phyloP scores from a whole-genome alignment of 2,329 filamentous ascomycete genomes.

The Thermothelomyces thermophilus region DNA sequence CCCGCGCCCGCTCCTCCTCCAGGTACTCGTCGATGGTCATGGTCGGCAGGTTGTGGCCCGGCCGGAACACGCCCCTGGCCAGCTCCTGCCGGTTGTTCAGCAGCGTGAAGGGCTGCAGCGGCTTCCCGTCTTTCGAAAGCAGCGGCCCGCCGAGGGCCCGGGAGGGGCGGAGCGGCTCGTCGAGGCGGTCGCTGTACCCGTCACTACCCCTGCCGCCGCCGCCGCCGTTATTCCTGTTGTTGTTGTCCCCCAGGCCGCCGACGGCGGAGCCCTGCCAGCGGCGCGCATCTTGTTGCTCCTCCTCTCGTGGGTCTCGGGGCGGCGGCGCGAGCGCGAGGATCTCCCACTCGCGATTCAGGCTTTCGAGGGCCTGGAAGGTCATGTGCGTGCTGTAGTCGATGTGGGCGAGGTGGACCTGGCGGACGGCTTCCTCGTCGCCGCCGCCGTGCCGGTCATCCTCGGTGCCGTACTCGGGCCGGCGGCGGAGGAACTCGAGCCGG shows the following conservation, averaged over 20 bases:
- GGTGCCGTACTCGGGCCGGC: constrained; percentile 47
- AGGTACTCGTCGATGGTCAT: constrained; percentile 98
- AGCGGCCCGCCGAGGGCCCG: constrained; percentile 57
- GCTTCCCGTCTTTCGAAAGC: constrained; percentile 71
- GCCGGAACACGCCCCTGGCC: constrained; percentile 74
- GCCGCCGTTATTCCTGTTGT: too few species aligned
- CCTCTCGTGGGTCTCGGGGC: constrained; percentile 13
- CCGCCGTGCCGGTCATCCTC: constrained; percentile 50
- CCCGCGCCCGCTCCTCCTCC: constrained; percentile 77
- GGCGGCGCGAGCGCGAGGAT: constrained; percentile 70
- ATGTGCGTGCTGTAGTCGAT: constrained; percentile 68
- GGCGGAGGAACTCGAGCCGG: constrained; percentile 59
- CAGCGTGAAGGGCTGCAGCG: constrained; percentile 84
- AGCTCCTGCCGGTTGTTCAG: constrained; percentile 70
- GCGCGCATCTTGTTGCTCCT: constrained; percentile 38
- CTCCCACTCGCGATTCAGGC: constrained; percentile 74
- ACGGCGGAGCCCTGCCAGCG: constrained; percentile 25
- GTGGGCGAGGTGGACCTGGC: constrained; percentile 71
- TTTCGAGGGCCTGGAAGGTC: constrained; percentile 81
- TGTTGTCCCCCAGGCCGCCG: constrained; percentile 21
- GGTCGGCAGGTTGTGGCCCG: constrained; percentile 88
- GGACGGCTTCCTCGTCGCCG: constrained; percentile 77
- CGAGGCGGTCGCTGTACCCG: constrained; percentile 66
- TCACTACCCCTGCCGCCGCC: too few species aligned
- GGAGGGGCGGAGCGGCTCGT: constrained; percentile 52